Evolutionary conservation across 495 filamentous ascomycete species (phyloP).

Genomic region (Echria macrotheca): DNA sequence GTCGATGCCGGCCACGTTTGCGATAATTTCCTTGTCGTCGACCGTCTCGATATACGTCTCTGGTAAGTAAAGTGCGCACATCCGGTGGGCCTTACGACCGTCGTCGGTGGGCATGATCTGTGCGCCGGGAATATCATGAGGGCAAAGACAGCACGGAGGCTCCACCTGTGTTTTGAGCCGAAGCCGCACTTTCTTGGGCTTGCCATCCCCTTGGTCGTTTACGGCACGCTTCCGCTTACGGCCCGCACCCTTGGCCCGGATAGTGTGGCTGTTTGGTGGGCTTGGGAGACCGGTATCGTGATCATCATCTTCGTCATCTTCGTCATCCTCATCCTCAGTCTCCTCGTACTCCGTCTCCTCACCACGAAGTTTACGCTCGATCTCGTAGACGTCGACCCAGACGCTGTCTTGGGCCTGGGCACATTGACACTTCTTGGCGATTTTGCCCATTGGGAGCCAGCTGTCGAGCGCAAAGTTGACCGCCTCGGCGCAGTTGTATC

Average conservation of each 20-base stretch:
- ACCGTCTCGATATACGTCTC: slow-evolving; percentile 82
- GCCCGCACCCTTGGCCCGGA: slow-evolving; percentile 50
- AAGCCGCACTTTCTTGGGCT: slow-evolving; percentile 68
- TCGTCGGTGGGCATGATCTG: slow-evolving; percentile 82
- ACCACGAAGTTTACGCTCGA: slow-evolving; percentile 88
- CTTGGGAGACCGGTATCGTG: slow-evolving; percentile 65
- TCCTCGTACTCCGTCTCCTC: slow-evolving; percentile 90
- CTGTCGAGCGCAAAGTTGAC: slow-evolving; percentile 96
- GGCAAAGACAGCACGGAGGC: slow-evolving; percentile 89
- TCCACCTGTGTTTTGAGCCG: slow-evolving; percentile 63
- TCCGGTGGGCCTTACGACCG: slow-evolving; percentile 78
- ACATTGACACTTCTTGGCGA: slow-evolving; percentile 97
- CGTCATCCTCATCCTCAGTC: slow-evolving; percentile 69
- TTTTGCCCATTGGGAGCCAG: slow-evolving; percentile 90
- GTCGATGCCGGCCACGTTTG: slow-evolving; percentile 70
- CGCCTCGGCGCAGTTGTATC: slow-evolving; percentile 98
- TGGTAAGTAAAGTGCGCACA: slow-evolving; percentile 85
- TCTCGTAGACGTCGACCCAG: slow-evolving; percentile 93
- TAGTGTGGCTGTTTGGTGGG: slow-evolving; percentile 52
- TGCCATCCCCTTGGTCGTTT: slow-evolving; percentile 38
- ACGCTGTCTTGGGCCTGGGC: slow-evolving; percentile 83
- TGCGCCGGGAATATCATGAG: slow-evolving; percentile 82
- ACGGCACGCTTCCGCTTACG: slow-evolving; percentile 46
- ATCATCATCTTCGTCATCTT: slow-evolving; percentile 61
- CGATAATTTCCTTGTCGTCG: slow-evolving; percentile 63